A percentile compares a stretch with the other conserved stretches of the same genome.
These are phyloP conservation scores for Malassezia arunalokei DNA, from an alignment of 1,284 basidiomycete genomes.

Conservation along the genomic window DNA sequence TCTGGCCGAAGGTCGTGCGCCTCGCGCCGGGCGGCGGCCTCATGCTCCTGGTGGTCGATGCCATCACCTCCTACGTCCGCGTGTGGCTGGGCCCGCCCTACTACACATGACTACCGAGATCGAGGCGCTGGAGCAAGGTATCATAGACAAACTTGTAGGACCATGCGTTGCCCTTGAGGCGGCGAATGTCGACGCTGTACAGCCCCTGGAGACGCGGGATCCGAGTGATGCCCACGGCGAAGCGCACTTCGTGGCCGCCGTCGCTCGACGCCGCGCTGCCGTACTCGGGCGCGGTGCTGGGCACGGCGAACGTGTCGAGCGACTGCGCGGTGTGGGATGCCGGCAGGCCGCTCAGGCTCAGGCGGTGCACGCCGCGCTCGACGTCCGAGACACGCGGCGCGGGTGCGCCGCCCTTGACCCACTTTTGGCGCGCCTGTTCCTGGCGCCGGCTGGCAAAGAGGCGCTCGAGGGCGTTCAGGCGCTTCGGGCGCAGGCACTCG, in stretches of 20 bases:
- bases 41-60: slow-evolving; percentile 55
- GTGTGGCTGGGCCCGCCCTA: slow-evolving; percentile 35
- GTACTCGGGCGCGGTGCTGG: slow-evolving; percentile 25
- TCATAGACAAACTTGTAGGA: slow-evolving; percentile 44
- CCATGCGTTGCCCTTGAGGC: slow-evolving; percentile 43
- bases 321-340: slow-evolving; percentile 2
- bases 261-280: slow-evolving; percentile 29
- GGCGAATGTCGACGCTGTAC: slow-evolving; percentile 42
- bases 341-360: neutral
- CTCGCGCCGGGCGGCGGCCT: slow-evolving; percentile 91
- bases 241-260: slow-evolving; percentile 43
- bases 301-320: slow-evolving; percentile 5
- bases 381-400: slow-evolving; percentile 18
- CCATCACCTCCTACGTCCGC: slow-evolving; percentile 26
- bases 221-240: slow-evolving; percentile 40
- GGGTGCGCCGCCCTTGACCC: slow-evolving; percentile 1
- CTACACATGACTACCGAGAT: slow-evolving; percentile 16
- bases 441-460: neutral
- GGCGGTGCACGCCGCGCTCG: slow-evolving; percentile 6
- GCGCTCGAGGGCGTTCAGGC: slow-evolving; percentile 12
- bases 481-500: slow-evolving; percentile 40
- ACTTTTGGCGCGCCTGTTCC: neutral
- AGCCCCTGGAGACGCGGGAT: slow-evolving; percentile 40
- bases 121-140: slow-evolving; percentile 28
- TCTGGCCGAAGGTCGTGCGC: slow-evolving; percentile 56